Base-by-base conservation (phyloP, 768 basidiomycete genomes). In the Coprinellus micaceus region DNA sequence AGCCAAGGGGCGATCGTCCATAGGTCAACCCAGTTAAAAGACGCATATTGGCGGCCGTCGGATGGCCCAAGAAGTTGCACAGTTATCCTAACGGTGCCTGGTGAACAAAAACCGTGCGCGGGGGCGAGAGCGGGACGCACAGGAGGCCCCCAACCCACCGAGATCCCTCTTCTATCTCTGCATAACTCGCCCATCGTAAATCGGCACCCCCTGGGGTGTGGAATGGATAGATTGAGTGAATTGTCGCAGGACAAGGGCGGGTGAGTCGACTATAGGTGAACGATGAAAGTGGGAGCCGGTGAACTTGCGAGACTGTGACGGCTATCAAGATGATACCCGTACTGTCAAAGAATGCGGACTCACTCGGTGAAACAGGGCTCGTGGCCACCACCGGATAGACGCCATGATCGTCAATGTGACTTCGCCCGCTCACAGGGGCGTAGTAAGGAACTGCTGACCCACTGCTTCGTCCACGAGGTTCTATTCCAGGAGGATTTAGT, bases 1-100 rank as follows among this genome's bases (percentile, higher is more conserved):
- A 92, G 80, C 91, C 91, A 92, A 2, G 89, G 91, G 37, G 90
- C 87, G 56, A 91, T 82, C 29, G 82, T 77, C 65, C 77, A 76
- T 37, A 93, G 70, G 66, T 92, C 91, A 19, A 73, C 71, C 83
- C 83, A 86, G 0, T 77, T 79, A 57, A 92, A 83, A 11, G 88
- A 89, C 6, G 82, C 82, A 66, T 85, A 91, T 48, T 85, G 86
- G 17, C 82, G 73, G 49, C 66, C 64, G 24, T 77, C 76, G 17
- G 77, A 71, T 21, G 77, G 69, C 52, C 77, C 76, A 39, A 79
- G 61, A 33, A 89, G 70, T 60, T 89, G 88, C 1, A 81, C 80
- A 22, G 81, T 79, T 30, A 89, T 69, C 82, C 88, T 89, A 58
- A 33, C 54, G 41, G 13, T 30, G 28, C 54, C 30, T 25, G 43